Percentiles rank a stretch among this genome's conserved stretches.
Evolutionary conservation across 148 eudicot genomes (phyloP).

Genomic region (Dysphania ambrosioides): DNA sequence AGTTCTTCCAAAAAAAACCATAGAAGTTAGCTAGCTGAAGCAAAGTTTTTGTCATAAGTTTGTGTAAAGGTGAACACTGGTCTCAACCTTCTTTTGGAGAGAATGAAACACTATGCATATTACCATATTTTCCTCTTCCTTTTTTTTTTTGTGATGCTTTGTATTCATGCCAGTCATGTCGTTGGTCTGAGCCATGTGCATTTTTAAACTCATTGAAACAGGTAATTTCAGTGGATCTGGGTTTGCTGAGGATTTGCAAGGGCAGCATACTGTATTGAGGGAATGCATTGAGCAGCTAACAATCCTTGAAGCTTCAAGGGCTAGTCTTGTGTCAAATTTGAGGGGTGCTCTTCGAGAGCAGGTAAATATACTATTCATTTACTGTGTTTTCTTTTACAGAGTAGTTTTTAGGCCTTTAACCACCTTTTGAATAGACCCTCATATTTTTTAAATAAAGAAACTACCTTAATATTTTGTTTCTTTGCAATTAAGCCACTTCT

Average conservation of each 20-base stretch:
- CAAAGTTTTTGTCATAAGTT: background rate
- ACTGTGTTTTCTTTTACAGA: background rate
- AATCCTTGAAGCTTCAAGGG: constrained; percentile 64
- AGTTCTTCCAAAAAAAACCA: too few relatives aligned
- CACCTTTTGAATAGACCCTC: too few relatives aligned
- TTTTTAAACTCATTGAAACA: constrained; percentile 14
- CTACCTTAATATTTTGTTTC: background rate
- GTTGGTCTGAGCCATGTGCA: background rate
- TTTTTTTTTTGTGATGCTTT: background rate
- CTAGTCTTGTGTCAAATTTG: constrained; percentile 65
- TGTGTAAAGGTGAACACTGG: background rate
- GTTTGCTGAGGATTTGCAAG: constrained; percentile 61
- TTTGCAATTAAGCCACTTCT: background rate
- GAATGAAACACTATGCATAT: background rate
- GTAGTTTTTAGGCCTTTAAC: background rate
- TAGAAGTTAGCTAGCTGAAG: background rate
- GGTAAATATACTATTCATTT: constrained; percentile 38
- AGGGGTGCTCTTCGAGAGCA: constrained; percentile 77
- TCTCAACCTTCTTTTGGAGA: background rate
- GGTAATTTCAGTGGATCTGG: constrained; percentile 46
- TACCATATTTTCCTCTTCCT: background rate
- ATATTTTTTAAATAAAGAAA: background rate
- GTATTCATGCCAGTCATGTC: background rate
- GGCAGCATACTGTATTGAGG: constrained; percentile 63
- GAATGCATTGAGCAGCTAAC: constrained; percentile 71